These are phyloP conservation scores for Xylariaceae sp. DNA, from an alignment of 2,329 filamentous ascomycete genomes.

Conservation along the genomic window DNA sequence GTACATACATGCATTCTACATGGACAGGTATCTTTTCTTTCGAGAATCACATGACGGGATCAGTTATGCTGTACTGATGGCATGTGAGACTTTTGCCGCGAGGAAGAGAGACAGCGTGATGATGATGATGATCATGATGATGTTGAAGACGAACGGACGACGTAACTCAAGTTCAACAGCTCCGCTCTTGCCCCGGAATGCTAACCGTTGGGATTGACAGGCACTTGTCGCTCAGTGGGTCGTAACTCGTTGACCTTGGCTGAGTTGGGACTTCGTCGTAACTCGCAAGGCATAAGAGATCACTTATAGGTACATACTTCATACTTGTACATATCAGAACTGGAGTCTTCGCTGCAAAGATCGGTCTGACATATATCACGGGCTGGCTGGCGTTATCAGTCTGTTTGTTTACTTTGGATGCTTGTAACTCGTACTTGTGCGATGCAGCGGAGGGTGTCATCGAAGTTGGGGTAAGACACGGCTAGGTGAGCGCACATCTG, in stretches of 20 bases:
- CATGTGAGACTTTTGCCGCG: slow-evolving; percentile 7
- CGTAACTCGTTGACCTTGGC: not conserved
- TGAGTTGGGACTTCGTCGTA: too few species aligned
- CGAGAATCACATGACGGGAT: slow-evolving; percentile 14
- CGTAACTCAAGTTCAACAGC: too few species aligned
- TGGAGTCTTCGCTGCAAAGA: not conserved
- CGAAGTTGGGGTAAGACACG: slow-evolving; percentile 1
- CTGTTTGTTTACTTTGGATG: too few species aligned
- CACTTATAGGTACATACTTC: too few species aligned
- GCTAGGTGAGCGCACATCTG: not conserved
- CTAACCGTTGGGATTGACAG: not conserved
- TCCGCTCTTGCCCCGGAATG: too few species aligned
- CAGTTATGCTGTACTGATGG: slow-evolving; percentile 1
- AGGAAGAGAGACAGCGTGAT: not conserved
- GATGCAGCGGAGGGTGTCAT: not conserved
- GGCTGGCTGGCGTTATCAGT: not conserved
- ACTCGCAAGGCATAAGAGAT: too few species aligned
- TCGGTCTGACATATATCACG: not conserved
- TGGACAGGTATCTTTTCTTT: not conserved
- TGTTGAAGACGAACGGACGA: too few species aligned
- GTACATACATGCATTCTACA: too few species aligned
- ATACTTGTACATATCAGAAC: not conserved
- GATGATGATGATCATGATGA: too few species aligned
- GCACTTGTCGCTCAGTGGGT: not conserved
- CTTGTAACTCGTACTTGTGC: too few species aligned